These are phyloP conservation scores for Colletotrichum tropicicola DNA, from an alignment of 2,329 filamentous ascomycete genomes.

Conservation along the genomic window DNA sequence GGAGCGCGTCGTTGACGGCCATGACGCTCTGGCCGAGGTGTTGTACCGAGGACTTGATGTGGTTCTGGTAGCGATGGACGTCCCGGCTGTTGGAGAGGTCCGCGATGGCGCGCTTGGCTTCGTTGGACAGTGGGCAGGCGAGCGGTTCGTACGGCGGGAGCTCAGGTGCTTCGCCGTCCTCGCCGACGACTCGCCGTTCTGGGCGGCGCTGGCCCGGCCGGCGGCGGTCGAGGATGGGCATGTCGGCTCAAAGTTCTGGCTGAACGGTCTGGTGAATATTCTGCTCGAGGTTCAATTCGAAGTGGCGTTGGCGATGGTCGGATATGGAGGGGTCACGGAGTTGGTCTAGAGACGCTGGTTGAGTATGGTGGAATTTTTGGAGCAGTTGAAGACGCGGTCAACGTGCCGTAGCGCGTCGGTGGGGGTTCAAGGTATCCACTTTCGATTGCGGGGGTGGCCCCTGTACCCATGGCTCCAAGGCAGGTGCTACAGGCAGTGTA, in stretches of 20 bases:
- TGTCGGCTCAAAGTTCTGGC: no score
- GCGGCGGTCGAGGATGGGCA: constrained; percentile 25
- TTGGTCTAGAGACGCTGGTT: background rate
- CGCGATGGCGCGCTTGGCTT: constrained; percentile 48
- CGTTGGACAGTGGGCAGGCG: constrained; percentile 52
- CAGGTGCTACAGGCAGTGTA: background rate
- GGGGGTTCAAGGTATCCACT: background rate
- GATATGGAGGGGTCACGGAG: no score
- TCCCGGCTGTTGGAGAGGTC: constrained; percentile 53
- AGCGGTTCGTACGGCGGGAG: constrained; percentile 63
- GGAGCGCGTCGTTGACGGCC: constrained; percentile 58
- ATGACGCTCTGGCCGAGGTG: constrained; percentile 55
- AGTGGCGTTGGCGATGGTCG: background rate
- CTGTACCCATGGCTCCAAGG: background rate
- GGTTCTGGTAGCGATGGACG: constrained; percentile 52
- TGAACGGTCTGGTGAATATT: background rate
- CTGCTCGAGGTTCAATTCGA: no score
- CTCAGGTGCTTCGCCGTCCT: constrained; percentile 30
- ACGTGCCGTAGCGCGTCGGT: constrained; percentile 25
- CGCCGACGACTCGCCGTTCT: constrained; percentile 12
- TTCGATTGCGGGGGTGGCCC: constrained; percentile 9
- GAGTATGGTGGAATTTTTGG: background rate
- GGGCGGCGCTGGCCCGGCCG: constrained; percentile 21
- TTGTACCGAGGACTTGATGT: constrained; percentile 54
- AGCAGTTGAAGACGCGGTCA: constrained; percentile 6